These are phyloP conservation scores for Curvularia spicifera DNA, from an alignment of 2,329 filamentous ascomycete species.

Conservation along the genomic window DNA sequence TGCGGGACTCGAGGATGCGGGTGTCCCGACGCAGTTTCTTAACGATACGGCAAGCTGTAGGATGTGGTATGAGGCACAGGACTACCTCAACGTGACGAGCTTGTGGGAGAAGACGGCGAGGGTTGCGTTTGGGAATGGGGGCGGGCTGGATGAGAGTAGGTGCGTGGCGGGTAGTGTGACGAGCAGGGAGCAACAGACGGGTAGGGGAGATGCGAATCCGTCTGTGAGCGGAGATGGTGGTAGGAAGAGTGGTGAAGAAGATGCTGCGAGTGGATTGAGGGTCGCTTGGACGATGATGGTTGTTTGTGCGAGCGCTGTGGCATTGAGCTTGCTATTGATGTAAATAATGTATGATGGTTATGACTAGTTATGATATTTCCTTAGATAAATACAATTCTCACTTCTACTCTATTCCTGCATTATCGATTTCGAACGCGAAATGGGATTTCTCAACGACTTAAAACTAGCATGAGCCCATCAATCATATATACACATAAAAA, in stretches of 20 bases:
- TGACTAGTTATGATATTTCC: not conserved
- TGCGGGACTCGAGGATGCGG: constrained; percentile 37
- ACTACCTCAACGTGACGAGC: constrained; percentile 58
- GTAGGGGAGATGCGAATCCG: constrained; percentile 34
- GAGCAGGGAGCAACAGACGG: constrained; percentile 34
- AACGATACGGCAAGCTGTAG: constrained; percentile 68
- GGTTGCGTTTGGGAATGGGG: constrained; percentile 38
- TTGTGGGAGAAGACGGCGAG: constrained; percentile 57
- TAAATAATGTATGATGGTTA: not conserved
- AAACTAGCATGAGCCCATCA: not conserved
- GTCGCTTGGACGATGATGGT: constrained; percentile 21
- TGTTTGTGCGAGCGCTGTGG: constrained; percentile 20
- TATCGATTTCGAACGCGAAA: not conserved
- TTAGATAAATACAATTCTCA: not conserved
- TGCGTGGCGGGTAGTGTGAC: constrained; percentile 43
- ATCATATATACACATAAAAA: not conserved
- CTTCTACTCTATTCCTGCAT: not conserved
- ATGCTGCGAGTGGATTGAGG: constrained; percentile 25
- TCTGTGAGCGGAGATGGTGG: constrained; percentile 12
- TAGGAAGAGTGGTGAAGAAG: constrained; percentile 16
- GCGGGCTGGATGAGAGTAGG: constrained; percentile 33
- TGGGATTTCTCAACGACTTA: not conserved
- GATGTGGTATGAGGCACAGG: constrained; percentile 64
- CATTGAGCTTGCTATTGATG: constrained; percentile 9
- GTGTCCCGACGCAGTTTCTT: constrained; percentile 63